A percentile compares a stretch with the other conserved stretches of the same genome.
Conservation (phyloP, 2,329 filamentous ascomycete species). For the Simplicillium sp. region DNA sequence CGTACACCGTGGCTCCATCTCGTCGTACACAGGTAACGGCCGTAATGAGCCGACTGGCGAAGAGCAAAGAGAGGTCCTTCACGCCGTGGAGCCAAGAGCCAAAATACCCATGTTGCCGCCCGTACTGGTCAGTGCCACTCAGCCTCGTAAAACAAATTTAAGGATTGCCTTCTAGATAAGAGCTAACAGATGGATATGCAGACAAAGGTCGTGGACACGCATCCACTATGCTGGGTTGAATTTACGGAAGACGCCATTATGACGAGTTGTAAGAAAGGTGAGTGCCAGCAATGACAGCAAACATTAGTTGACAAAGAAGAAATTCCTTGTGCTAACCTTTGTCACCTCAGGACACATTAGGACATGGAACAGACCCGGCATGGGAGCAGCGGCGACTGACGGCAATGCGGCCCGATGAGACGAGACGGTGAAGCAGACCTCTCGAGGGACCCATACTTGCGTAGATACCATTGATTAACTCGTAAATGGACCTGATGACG, state of each 20-base stretch:
- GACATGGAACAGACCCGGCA: slow-evolving; percentile 10
- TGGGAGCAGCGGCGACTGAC: slow-evolving; percentile 2
- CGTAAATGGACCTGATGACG: too few species aligned
- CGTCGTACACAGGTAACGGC: slow-evolving; percentile 42
- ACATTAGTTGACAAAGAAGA: slow-evolving; percentile 2
- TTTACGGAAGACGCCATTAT: slow-evolving; percentile 92
- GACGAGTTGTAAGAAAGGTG: slow-evolving; percentile 85
- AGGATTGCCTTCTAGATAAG: background rate
- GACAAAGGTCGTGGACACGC: slow-evolving; percentile 75
- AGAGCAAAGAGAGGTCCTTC: slow-evolving; percentile 54
- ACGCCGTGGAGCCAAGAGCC: slow-evolving; percentile 76
- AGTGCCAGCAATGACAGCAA: slow-evolving; percentile 22
- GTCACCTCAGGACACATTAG: slow-evolving; percentile 47
- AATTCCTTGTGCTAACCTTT: slow-evolving; percentile 9
- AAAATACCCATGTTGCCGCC: slow-evolving; percentile 81
- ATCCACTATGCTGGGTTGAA: slow-evolving; percentile 83
- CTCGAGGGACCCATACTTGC: too few species aligned
- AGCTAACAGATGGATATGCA: slow-evolving; percentile 22
- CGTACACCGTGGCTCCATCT: slow-evolving; percentile 40
- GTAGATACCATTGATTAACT: too few species aligned
- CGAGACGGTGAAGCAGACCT: too few species aligned
- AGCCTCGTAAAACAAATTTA: background rate
- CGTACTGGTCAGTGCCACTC: slow-evolving; percentile 58
- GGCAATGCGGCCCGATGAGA: background rate
- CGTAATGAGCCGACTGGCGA: slow-evolving; percentile 57